Evolutionary conservation across 2,329 filamentous ascomycete genomes (phyloP), one percentile per base, ranked within the genome.

Genomic region (Calonectria henricotiae): DNA sequence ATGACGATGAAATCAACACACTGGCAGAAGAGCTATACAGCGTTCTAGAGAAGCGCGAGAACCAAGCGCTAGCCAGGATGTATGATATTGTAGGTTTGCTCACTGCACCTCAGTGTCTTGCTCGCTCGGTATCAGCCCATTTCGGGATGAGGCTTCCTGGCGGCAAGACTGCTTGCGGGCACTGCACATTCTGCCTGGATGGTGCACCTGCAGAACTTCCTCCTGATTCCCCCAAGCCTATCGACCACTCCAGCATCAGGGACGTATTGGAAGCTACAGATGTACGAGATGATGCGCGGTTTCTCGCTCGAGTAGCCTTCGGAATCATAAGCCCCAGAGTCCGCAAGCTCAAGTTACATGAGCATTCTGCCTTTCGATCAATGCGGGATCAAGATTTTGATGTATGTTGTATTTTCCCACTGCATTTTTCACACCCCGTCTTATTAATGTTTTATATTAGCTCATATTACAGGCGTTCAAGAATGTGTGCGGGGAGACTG

Each of bases 261-360:
- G 77, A 74, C 1, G 79, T 91, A 0, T 78, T 91, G 1, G 69
- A 77, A 0, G 81, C 78, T 0, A 85, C 86, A 12, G 73, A 79
- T 0, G 84, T 86, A 1, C 82, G 87, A 1, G 87, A 92, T 58
- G 90, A 92, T 75, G 83, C 90, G 3, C 80, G 89, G 12, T 88
- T 90, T 72, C 80, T 92, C 35, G 88, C 90, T 0, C 84, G 87
- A 23, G 80, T 92, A 5, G 90, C 89, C 0, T 92, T 91, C 76
- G 90, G 90, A 0, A 91, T 92, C 76, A 83, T 82, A 54, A 91
- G 88, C 73, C 90, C 90, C 0, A 80, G 89, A 1, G 83, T 89
- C 1, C 83, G 80, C 6, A 78, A 81, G 43, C 76, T 89, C 66
- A 88, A 86, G 75, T 73, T 91, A 37, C 81, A 84, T 15, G 86